A percentile compares a stretch with the other conserved stretches of the same genome.
Evolutionary conservation across 2,329 filamentous ascomycete genomes (phyloP).

Genomic region (Fusarium duplospermum): DNA sequence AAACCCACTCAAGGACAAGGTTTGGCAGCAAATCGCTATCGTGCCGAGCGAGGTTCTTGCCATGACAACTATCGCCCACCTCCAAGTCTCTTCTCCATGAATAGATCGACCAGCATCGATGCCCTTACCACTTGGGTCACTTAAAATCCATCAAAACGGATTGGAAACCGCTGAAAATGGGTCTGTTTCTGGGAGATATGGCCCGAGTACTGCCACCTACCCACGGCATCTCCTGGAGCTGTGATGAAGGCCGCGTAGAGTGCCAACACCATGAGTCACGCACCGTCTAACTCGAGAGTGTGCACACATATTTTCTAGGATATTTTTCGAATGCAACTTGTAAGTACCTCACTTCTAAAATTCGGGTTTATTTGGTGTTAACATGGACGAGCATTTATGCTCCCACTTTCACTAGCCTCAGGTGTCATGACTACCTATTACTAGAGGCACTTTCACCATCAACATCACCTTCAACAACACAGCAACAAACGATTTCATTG

Average conservation of each 20-base stretch:
- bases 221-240: not conserved
- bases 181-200: not conserved
- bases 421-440: not conserved
- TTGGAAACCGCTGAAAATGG: not conserved
- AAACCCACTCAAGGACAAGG: too few relatives aligned
- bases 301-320: too few relatives aligned
- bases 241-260: not conserved
- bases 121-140: not conserved
- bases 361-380: not conserved
- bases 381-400: not conserved
- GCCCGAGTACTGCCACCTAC: not conserved
- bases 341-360: not conserved
- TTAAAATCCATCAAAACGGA: not conserved
- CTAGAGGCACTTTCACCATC: not conserved
- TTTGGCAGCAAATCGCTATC: not conserved
- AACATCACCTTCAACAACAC: not conserved
- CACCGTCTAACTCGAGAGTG: not conserved
- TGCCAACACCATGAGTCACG: not conserved
- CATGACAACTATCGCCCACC: not conserved
- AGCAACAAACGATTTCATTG: not conserved
- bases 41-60: not conserved
- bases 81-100: not conserved
- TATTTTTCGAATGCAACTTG: not conserved
- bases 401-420: not conserved
- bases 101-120: not conserved